Conservation (phyloP, 2,329 filamentous ascomycete species). For the Penicillium polonicum region DNA sequence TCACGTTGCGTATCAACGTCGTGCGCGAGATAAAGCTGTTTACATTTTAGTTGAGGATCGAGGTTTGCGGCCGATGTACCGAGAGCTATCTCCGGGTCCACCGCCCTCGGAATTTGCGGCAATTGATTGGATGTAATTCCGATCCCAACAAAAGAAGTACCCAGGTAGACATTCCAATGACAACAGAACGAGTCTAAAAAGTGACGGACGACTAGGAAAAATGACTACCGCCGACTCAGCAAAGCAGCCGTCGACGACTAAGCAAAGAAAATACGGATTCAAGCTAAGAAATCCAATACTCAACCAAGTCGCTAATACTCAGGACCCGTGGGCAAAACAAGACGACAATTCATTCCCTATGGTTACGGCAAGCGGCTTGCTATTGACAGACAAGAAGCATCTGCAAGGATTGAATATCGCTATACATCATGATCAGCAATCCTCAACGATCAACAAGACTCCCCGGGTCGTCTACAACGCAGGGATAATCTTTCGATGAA, state of each 20-base stretch:
- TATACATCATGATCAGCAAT: neutral
- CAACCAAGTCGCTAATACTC: neutral
- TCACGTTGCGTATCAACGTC: neutral
- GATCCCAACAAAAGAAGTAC: neutral
- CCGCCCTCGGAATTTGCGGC: neutral
- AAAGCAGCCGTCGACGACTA: neutral
- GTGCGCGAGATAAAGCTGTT: neutral
- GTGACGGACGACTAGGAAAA: neutral
- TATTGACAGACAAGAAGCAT: neutral
- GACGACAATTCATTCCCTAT: neutral
- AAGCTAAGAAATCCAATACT: neutral
- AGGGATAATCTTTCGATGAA: constrained; percentile 30
- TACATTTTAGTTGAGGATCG: neutral
- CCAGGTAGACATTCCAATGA: neutral
- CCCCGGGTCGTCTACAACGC: constrained; percentile 9
- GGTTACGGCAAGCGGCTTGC: neutral
- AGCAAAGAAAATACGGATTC: neutral
- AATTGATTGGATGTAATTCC: rapidly evolving
- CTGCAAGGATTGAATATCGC: too few species aligned
- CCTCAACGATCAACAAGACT: constrained; percentile 4
- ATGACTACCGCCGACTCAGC: neutral
- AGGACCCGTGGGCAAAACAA: neutral
- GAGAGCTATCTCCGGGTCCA: neutral
- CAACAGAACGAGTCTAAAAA: neutral
- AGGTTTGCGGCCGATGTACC: neutral